Conservation (phyloP, 306 rosid genomes). For the Citrullus colocynthis region DNA sequence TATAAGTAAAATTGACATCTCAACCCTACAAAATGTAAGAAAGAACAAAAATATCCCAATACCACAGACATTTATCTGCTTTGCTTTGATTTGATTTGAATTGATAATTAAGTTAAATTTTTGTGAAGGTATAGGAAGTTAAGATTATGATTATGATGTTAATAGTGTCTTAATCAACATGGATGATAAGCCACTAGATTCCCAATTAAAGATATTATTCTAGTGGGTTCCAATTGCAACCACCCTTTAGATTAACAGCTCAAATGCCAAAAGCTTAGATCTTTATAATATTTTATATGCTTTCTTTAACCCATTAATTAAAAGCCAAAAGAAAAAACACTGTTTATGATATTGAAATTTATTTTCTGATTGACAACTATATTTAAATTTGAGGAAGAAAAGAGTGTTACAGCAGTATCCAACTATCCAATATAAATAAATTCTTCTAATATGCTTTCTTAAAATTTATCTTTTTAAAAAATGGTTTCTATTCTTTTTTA, state of each 20-base stretch:
- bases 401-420: background rate
- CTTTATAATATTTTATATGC: background rate
- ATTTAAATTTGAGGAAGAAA: background rate
- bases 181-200: background rate
- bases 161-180: background rate
- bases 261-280: background rate
- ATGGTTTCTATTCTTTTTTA: background rate
- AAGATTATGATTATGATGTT: background rate
- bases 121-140: background rate
- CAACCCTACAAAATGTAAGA: too few species aligned
- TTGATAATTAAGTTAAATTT: background rate
- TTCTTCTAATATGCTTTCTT: background rate
- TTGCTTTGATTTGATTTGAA: background rate
- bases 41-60: too few species aligned
- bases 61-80: too few species aligned
- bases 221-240: slow-evolving; percentile 1
- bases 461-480: background rate
- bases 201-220: background rate
- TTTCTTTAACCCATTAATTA: background rate
- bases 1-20: too few species aligned
- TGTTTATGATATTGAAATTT: background rate
- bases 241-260: background rate
- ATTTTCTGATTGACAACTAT: background rate
- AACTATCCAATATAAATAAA: background rate
- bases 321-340: background rate